Evolutionary conservation across 2,329 filamentous ascomycete species (phyloP).

Genomic region (Endocalyx cinctus): DNA sequence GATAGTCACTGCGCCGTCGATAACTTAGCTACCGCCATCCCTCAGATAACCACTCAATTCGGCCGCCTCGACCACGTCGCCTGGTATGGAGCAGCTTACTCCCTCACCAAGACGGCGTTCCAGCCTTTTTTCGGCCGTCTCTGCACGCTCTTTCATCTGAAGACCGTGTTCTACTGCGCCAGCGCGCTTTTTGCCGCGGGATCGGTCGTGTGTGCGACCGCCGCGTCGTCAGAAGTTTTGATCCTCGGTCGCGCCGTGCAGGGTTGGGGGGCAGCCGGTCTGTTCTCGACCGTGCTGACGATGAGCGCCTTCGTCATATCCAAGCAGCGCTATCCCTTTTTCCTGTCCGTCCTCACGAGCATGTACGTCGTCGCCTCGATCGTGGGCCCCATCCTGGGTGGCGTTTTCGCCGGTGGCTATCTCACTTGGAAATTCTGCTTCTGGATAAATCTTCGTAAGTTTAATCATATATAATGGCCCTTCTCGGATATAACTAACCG

Average conservation of each 20-base stretch:
- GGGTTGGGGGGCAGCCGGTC: neutral
- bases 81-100: constrained; percentile 1
- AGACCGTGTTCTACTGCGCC: neutral
- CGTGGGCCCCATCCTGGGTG: neutral
- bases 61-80: neutral
- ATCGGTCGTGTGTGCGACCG: constrained; percentile 1
- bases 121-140: neutral
- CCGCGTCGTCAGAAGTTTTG: neutral
- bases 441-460: constrained; percentile 1
- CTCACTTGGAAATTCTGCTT: constrained; percentile 1
- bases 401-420: neutral
- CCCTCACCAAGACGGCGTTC: neutral
- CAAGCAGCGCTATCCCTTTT: neutral
- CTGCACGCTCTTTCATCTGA: neutral
- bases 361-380: neutral
- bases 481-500: no score
- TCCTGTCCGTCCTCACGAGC: neutral
- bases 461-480: no score
- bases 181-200: neutral
- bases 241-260: constrained; percentile 1
- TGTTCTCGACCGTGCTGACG: constrained; percentile 1
- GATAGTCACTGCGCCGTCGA: neutral
- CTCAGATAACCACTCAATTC: neutral
- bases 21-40: neutral
- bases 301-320: neutral